Conservation (phyloP, 176 grass and related monocot genomes). For the Ensete ventricosum region DNA sequence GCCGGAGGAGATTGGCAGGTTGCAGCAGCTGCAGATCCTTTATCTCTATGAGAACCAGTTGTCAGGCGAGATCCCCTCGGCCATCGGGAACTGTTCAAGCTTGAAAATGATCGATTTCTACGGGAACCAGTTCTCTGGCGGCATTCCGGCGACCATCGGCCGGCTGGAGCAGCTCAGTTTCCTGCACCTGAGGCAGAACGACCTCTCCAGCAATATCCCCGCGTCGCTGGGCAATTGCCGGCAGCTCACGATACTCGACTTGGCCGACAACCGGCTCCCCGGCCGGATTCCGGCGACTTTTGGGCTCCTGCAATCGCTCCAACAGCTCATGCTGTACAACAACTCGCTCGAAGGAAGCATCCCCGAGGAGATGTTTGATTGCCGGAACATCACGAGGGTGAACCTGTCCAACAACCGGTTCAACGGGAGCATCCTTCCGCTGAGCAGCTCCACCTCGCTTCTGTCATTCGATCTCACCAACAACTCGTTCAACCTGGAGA, state of each 20-base stretch:
- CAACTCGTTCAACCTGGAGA: constrained; percentile 50
- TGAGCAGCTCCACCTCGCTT: constrained; percentile 51
- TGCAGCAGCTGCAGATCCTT: constrained; percentile 46
- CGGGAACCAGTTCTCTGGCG: constrained; percentile 66
- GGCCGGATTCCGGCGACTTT: constrained; percentile 55
- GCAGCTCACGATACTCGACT: constrained; percentile 49
- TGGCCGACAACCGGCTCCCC: constrained; percentile 72
- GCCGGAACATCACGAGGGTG: constrained; percentile 80
- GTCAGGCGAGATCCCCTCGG: constrained; percentile 45
- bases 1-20: constrained; percentile 41
- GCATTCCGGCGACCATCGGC: constrained; percentile 59
- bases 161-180: constrained; percentile 53
- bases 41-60: constrained; percentile 93
- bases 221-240: constrained; percentile 51
- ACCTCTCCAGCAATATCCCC: constrained; percentile 54
- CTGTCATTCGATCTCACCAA: constrained; percentile 85
- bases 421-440: constrained; percentile 58
- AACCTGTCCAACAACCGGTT: constrained; percentile 89
- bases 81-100: constrained; percentile 63
- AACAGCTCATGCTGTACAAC: constrained; percentile 95
- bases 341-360: constrained; percentile 71
- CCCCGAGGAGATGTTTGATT: constrained; percentile 79
- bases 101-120: constrained; percentile 80
- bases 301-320: constrained; percentile 49
- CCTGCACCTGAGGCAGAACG: constrained; percentile 77